phyloP scores from a whole-genome alignment of 768 basidiomycete species.

The Kwoniella heveanensis region DNA sequence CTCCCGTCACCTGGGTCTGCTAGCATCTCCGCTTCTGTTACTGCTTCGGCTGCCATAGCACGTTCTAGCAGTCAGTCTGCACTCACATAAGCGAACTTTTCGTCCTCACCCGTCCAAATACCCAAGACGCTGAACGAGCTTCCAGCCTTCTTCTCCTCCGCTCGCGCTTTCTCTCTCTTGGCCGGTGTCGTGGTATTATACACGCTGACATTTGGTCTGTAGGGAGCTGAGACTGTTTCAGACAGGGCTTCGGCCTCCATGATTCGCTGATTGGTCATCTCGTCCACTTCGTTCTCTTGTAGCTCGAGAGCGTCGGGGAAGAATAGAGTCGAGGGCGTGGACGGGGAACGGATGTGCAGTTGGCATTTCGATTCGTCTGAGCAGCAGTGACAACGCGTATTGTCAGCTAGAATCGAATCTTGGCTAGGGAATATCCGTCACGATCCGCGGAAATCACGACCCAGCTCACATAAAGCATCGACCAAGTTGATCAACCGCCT shows the following conservation, averaged over 20 bases:
- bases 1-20: too few relatives aligned
- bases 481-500: conserved; percentile 66
- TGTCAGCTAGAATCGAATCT: too few relatives aligned
- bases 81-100: conserved; percentile 64
- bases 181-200: conserved; percentile 58
- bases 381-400: too few relatives aligned
- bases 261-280: conserved; percentile 45
- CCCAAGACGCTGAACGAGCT: conserved; percentile 60
- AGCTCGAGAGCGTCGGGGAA: conserved; percentile 61
- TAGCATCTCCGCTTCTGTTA: too few relatives aligned
- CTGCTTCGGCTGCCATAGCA: too few relatives aligned
- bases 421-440: too few relatives aligned
- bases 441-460: too few relatives aligned
- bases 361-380: conserved; percentile 54
- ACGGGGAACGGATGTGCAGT: conserved; percentile 43
- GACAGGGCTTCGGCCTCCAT: conserved; percentile 61
- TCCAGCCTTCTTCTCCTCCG: conserved; percentile 38
- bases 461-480: conserved; percentile 63
- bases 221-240: conserved; percentile 60
- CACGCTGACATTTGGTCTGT: conserved; percentile 63
- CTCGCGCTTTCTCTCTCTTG: conserved; percentile 31
- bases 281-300: conserved; percentile 44
- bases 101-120: conserved; percentile 65
- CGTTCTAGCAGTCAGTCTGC: too few relatives aligned
- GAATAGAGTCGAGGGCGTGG: conserved; percentile 60